Evolutionary conservation across 2,329 filamentous ascomycete genomes (phyloP).

Genomic region (Paradendryphiella salina): DNA sequence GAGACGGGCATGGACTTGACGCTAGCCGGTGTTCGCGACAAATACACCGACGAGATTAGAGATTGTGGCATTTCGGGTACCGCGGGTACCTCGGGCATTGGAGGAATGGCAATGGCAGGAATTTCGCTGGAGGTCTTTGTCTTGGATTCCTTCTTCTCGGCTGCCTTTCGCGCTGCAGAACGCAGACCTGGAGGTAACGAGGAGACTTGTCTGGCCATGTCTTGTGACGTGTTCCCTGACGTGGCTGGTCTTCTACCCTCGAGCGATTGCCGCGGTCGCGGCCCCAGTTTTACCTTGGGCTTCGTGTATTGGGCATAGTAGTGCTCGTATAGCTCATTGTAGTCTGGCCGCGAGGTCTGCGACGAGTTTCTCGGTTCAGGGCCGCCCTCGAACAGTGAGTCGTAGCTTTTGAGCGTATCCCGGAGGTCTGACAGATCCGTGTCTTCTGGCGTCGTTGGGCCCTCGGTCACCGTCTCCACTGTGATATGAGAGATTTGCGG

Average conservation of each 20-base stretch:
- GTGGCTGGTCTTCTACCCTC: constrained; percentile 66
- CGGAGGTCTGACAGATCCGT: constrained; percentile 25
- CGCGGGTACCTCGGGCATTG: constrained; percentile 42
- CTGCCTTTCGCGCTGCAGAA: constrained; percentile 41
- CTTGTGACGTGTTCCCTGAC: constrained; percentile 51
- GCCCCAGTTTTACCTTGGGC: constrained; percentile 86
- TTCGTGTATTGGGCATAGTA: constrained; percentile 62
- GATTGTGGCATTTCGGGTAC: constrained; percentile 41
- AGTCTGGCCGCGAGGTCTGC: constrained; percentile 46
- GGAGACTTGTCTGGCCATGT: constrained; percentile 69
- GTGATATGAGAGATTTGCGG: constrained; percentile 30
- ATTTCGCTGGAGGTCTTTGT: constrained; percentile 39
- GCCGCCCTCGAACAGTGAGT: constrained; percentile 39
- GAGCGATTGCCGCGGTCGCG: constrained; percentile 78
- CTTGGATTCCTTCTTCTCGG: constrained; percentile 42
- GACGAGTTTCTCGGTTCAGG: constrained; percentile 52
- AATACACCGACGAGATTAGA: constrained; percentile 46
- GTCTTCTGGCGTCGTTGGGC: constrained; percentile 23
- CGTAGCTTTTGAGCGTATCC: constrained; percentile 40
- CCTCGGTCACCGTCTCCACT: constrained; percentile 28
- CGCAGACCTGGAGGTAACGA: constrained; percentile 81
- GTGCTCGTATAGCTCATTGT: constrained; percentile 50
- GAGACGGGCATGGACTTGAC: constrained; percentile 52
- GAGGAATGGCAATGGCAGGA: constrained; percentile 37
- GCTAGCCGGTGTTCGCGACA: constrained; percentile 46